A percentile compares a stretch with the other conserved stretches of the same genome.
phyloP scores from a whole-genome alignment of 164 flowering plant genomes.

The Sextonia rubra region DNA sequence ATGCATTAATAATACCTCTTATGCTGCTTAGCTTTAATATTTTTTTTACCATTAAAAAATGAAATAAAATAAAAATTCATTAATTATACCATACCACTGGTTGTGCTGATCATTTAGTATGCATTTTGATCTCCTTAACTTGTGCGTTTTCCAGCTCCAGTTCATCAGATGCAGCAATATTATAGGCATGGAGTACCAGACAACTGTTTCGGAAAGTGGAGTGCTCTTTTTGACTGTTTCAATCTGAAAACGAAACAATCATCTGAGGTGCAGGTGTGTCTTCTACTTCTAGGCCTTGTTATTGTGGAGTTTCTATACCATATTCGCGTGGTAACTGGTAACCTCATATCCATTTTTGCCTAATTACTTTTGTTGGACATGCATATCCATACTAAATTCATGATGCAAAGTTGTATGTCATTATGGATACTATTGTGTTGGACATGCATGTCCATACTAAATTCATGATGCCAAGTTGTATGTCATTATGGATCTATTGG shows the following conservation, averaged over 20 bases:
- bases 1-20: too few relatives aligned
- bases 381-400: neutral
- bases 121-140: neutral
- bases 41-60: too few relatives aligned
- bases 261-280: conserved; percentile 58
- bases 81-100: too few relatives aligned
- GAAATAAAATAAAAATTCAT: too few relatives aligned
- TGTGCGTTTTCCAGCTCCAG: conserved; percentile 66
- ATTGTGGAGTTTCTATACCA: neutral
- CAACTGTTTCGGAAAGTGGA: conserved; percentile 70
- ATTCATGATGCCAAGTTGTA: too few relatives aligned
- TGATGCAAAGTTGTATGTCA: too few relatives aligned
- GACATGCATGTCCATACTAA: neutral
- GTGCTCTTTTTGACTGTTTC: conserved; percentile 67
- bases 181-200: conserved; percentile 74
- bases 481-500: too few relatives aligned
- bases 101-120: too few relatives aligned
- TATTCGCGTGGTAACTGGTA: too few relatives aligned
- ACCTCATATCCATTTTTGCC: too few relatives aligned
- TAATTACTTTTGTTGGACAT: neutral
- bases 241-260: conserved; percentile 66
- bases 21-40: too few relatives aligned
- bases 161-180: conserved; percentile 94
- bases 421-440: neutral
- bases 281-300: neutral